phyloP scores from a whole-genome alignment of 2,329 filamentous ascomycete species.

The Ascochyta clinopodiicola region DNA sequence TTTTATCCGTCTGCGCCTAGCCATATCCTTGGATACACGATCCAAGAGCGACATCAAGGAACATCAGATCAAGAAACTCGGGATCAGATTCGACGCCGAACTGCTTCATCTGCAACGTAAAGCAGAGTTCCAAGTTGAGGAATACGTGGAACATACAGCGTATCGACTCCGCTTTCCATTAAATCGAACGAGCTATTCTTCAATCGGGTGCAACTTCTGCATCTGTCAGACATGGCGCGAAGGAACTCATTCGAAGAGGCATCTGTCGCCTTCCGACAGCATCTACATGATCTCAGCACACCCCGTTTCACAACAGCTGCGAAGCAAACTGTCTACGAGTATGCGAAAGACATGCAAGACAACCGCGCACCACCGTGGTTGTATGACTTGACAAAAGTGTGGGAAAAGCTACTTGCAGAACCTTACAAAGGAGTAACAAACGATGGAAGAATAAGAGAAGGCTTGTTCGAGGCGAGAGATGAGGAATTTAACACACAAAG shows the following conservation, averaged over 20 bases:
- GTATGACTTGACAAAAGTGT: slow-evolving; percentile 47
- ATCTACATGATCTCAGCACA: slow-evolving; percentile 67
- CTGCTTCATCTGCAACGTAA: background rate
- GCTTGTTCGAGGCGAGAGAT: slow-evolving; percentile 66
- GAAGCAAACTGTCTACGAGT: slow-evolving; percentile 67
- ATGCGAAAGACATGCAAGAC: slow-evolving; percentile 66
- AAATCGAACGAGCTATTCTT: background rate
- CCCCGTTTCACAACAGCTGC: slow-evolving; percentile 69
- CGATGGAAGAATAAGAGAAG: slow-evolving; percentile 65
- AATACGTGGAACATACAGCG: background rate
- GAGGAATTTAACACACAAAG: slow-evolving; percentile 65
- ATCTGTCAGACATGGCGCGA: slow-evolving; percentile 19
- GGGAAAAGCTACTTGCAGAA: slow-evolving; percentile 57
- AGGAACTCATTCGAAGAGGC: slow-evolving; percentile 35
- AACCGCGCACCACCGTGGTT: slow-evolving; percentile 70
- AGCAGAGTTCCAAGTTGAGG: background rate
- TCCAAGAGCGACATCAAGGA: background rate
- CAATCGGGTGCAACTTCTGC: background rate
- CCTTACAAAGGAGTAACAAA: slow-evolving; percentile 74
- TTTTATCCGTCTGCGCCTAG: background rate
- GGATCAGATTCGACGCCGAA: background rate
- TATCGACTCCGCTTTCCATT: background rate
- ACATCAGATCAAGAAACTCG: slow-evolving; percentile 1
- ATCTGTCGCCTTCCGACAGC: slow-evolving; percentile 58
- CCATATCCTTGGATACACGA: background rate